Evolutionary conservation across 2,329 filamentous ascomycete species (phyloP).

Genomic region (Monosporascus sp.): DNA sequence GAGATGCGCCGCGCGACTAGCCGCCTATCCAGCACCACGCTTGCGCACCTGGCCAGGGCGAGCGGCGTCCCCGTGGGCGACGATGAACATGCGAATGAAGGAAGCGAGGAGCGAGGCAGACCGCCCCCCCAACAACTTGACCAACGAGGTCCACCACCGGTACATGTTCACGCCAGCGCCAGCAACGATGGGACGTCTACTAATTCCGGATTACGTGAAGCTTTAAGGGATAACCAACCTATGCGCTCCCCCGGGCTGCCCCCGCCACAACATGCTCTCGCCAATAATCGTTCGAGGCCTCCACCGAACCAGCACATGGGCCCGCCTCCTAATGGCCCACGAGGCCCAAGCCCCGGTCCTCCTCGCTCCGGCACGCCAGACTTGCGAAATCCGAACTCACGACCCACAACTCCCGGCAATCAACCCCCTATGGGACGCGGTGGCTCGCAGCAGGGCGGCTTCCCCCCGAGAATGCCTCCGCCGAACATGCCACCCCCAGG

Average conservation of each 20-base stretch:
- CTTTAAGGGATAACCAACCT: slow-evolving; percentile 36
- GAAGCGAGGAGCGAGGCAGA: slow-evolving; percentile 28
- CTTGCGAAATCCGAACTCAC: slow-evolving; percentile 21
- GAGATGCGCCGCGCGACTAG: slow-evolving; percentile 78
- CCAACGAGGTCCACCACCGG: slow-evolving; percentile 39
- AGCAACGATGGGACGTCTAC: slow-evolving; percentile 47
- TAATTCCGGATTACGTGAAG: slow-evolving; percentile 53
- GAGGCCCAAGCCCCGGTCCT: slow-evolving; percentile 28
- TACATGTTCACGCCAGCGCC: slow-evolving; percentile 43
- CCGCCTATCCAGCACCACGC: slow-evolving; percentile 75
- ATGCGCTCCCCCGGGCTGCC: slow-evolving; percentile 34
- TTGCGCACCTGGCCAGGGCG: slow-evolving; percentile 73
- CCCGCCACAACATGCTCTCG: slow-evolving; percentile 35
- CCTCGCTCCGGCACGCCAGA: slow-evolving; percentile 13
- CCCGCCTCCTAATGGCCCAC: slow-evolving; percentile 26
- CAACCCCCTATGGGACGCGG: slow-evolving; percentile 19
- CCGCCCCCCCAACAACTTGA: slow-evolving; percentile 28
- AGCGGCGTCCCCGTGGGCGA: slow-evolving; percentile 44
- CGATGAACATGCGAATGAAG: slow-evolving; percentile 23
- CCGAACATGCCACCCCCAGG: slow-evolving; percentile 15
- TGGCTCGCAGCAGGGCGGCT: slow-evolving; percentile 15
- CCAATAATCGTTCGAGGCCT: slow-evolving; percentile 39
- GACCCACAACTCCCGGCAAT: slow-evolving; percentile 23
- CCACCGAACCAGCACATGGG: slow-evolving; percentile 33
- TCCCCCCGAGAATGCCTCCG: slow-evolving; percentile 21